Evolutionary conservation across 1,284 basidiomycete species (phyloP).

Genomic region (Ustilago xerochloae): DNA sequence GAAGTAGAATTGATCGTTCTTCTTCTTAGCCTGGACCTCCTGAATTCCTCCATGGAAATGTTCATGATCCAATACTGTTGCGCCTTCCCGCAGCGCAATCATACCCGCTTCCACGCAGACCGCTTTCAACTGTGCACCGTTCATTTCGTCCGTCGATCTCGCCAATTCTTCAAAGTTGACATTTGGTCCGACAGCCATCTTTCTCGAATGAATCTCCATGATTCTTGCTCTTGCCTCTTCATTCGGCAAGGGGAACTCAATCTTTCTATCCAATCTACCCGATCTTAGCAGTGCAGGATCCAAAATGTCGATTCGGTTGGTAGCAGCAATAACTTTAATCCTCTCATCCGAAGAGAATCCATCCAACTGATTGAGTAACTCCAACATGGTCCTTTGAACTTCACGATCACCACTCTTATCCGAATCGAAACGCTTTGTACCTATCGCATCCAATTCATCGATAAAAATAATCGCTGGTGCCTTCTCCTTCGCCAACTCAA

Average conservation of each 20-base stretch:
- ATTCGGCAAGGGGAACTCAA: conserved; percentile 82
- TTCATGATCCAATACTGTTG: conserved; percentile 72
- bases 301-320: conserved; percentile 98
- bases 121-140: conserved; percentile 73
- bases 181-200: conserved; percentile 83
- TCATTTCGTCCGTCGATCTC: conserved; percentile 81
- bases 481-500: conserved; percentile 96
- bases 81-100: conserved; percentile 94
- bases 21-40: conserved; percentile 68
- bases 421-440: conserved; percentile 98
- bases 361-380: conserved; percentile 89
- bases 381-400: conserved; percentile 99
- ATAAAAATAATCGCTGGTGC: conserved; percentile 99
- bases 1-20: conserved; percentile 67
- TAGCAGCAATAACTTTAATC: conserved; percentile 99
- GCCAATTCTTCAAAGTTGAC: conserved; percentile 83
- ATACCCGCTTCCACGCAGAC: conserved; percentile 94
- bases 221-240: conserved; percentile 80
- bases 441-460: conserved; percentile 98
- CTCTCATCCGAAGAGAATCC: conserved; percentile 89
- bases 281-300: conserved; percentile 81
- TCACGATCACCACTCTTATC: conserved; percentile 98
- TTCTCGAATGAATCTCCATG: conserved; percentile 85
- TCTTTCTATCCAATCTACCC: conserved; percentile 81
- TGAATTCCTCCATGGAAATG: conserved; percentile 68